A percentile compares a stretch with the other conserved stretches of the same genome.
These are phyloP conservation scores for Lentinula novae-zelandiae DNA, from an alignment of 1,284 basidiomycete genomes.

Conservation along the genomic window DNA sequence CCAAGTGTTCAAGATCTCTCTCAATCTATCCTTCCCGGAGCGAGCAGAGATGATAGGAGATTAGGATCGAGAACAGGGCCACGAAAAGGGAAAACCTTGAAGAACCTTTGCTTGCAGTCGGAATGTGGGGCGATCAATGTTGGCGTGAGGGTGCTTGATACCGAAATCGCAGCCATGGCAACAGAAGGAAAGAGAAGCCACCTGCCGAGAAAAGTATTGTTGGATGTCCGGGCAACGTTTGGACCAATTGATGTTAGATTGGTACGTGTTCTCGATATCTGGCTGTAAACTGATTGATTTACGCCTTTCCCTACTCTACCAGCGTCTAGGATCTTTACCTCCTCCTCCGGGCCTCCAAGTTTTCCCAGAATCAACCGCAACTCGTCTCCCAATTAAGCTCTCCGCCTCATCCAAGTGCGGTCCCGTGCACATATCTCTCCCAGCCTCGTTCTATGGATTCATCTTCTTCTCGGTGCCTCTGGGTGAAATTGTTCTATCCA, in stretches of 20 bases:
- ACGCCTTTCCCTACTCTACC: too few relatives aligned
- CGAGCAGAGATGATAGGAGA: background rate
- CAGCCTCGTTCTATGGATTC: background rate
- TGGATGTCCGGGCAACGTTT: constrained; percentile 1
- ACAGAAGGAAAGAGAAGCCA: background rate
- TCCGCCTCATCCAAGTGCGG: constrained; percentile 4
- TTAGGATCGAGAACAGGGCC: background rate
- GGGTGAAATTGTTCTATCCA: background rate
- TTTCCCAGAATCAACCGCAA: background rate
- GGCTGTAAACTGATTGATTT: too few relatives aligned
- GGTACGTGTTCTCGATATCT: background rate
- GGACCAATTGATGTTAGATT: background rate
- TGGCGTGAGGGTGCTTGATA: background rate
- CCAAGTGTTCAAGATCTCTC: background rate
- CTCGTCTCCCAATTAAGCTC: background rate
- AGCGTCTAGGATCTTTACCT: background rate
- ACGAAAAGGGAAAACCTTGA: background rate
- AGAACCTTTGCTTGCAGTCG: background rate
- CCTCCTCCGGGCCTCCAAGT: background rate
- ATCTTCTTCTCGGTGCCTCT: background rate
- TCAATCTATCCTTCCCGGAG: background rate
- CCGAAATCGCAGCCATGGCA: background rate
- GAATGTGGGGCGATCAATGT: constrained; percentile 1
- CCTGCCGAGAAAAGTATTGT: background rate
- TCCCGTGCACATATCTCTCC: background rate